A percentile compares a stretch with the other conserved stretches of the same genome.
Conservation (phyloP, 805 yeast species). For the Pichia ethanolica region DNA sequence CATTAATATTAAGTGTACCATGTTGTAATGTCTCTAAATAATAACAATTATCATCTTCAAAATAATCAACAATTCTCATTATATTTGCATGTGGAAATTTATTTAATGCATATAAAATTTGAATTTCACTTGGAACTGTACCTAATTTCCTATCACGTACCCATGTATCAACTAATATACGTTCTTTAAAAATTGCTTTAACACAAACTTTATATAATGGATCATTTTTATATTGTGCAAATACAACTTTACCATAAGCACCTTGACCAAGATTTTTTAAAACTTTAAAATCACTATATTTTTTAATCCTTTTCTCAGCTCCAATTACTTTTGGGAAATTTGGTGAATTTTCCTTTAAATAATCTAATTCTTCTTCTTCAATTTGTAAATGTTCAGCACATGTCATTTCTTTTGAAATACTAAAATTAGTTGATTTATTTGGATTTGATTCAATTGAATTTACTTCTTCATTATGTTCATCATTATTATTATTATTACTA, state of each 20-base stretch:
- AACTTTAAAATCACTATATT: slow-evolving; percentile 61
- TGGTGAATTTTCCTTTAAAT: slow-evolving; percentile 11
- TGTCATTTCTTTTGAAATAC: background rate
- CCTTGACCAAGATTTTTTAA: slow-evolving; percentile 88
- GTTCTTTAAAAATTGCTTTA: slow-evolving; percentile 84
- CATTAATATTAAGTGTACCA: too few relatives aligned
- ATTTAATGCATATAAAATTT: slow-evolving; percentile 78
- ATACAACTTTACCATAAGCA: slow-evolving; percentile 89
- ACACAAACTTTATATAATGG: slow-evolving; percentile 62
- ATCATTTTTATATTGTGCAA: slow-evolving; percentile 62
- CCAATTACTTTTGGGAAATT: slow-evolving; percentile 58
- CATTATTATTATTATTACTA: too few relatives aligned
- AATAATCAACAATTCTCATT: slow-evolving; percentile 78
- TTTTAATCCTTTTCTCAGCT: slow-evolving; percentile 58
- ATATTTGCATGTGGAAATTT: slow-evolving; percentile 80
- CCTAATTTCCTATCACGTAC: slow-evolving; percentile 87
- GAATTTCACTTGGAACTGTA: slow-evolving; percentile 94
- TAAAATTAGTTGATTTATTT: background rate
- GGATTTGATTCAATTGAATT: background rate
- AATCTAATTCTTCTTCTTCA: slow-evolving; percentile 26
- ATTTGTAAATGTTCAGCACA: slow-evolving; percentile 7
- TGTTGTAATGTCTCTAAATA: slow-evolving; percentile 89
- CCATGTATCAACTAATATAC: slow-evolving; percentile 96
- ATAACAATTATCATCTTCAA: slow-evolving; percentile 85
- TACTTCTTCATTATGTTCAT: background rate